Evolutionary conservation across 2,329 filamentous ascomycete species (phyloP).

Genomic region (Alternaria panax): DNA sequence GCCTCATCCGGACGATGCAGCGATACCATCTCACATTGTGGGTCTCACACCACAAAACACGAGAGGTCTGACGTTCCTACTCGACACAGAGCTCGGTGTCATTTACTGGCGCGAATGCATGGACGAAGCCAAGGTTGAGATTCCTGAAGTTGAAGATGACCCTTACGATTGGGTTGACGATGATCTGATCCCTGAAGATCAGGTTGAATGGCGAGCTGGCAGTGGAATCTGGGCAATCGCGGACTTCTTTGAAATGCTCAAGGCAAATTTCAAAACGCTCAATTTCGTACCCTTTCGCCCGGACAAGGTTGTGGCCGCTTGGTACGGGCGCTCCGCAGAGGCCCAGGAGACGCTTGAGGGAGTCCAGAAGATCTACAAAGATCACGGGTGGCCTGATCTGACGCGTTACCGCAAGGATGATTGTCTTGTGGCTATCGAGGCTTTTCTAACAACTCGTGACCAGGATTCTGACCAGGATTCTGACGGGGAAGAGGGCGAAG

Average conservation of each 20-base stretch:
- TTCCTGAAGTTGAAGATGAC: slow-evolving; percentile 2
- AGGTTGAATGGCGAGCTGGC: slow-evolving; percentile 16
- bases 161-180: slow-evolving; percentile 3
- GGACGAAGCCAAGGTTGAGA: neutral
- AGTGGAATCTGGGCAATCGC: slow-evolving; percentile 14
- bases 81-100: slow-evolving; percentile 18
- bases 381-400: slow-evolving; percentile 20
- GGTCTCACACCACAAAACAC: neutral
- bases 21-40: slow-evolving; percentile 18
- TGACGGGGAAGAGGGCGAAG: too few species aligned
- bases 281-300: slow-evolving; percentile 16
- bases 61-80: slow-evolving; percentile 9
- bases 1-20: neutral
- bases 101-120: slow-evolving; percentile 17
- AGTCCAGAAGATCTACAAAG: slow-evolving; percentile 16
- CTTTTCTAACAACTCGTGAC: neutral
- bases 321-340: neutral
- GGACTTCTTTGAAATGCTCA: slow-evolving; percentile 23
- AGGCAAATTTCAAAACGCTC: slow-evolving; percentile 11
- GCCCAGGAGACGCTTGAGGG: neutral
- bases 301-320: neutral
- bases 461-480: neutral
- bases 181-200: neutral
- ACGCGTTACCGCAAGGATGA: slow-evolving; percentile 9
- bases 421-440: slow-evolving; percentile 1